Conservation (phyloP, 2,329 filamentous ascomycete species). For the Colletotrichum sp. region DNA sequence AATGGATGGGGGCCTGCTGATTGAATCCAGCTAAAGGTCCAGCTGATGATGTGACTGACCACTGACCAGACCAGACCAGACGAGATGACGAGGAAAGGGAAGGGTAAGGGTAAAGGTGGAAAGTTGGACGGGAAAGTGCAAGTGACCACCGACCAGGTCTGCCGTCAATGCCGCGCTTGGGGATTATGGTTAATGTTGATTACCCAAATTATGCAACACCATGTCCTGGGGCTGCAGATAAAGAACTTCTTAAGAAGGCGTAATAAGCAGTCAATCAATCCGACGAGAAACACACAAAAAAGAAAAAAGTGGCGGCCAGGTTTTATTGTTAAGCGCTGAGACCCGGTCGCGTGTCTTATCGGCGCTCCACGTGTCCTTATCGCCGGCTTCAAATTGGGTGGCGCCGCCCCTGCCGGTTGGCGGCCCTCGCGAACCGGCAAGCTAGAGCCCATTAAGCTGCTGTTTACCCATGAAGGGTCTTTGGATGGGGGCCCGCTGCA, state of each 20-base stretch:
- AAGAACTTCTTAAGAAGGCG: background rate
- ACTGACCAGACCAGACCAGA: background rate
- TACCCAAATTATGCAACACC: background rate
- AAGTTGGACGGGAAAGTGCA: background rate
- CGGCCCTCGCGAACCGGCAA: constrained; percentile 4
- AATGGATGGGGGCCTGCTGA: background rate
- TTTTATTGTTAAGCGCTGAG: background rate
- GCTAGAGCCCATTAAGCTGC: background rate
- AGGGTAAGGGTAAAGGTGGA: background rate
- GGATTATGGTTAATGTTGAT: background rate
- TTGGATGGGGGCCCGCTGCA: background rate
- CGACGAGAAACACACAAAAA: background rate
- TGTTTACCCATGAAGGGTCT: background rate
- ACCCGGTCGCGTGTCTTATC: constrained; percentile 1
- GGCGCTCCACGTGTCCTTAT: constrained; percentile 20
- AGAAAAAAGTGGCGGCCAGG: background rate
- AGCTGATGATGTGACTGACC: background rate
- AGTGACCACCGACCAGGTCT: background rate
- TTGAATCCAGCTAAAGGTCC: background rate
- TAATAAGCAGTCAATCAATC: background rate
- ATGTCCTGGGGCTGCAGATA: background rate
- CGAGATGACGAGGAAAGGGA: background rate
- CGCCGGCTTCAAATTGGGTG: background rate
- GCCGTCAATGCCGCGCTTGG: background rate
- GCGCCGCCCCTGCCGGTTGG: background rate